A percentile compares a stretch with the other conserved stretches of the same genome.
Conservation (phyloP, 2,329 filamentous ascomycete genomes). For the Xylariaceae sp. region DNA sequence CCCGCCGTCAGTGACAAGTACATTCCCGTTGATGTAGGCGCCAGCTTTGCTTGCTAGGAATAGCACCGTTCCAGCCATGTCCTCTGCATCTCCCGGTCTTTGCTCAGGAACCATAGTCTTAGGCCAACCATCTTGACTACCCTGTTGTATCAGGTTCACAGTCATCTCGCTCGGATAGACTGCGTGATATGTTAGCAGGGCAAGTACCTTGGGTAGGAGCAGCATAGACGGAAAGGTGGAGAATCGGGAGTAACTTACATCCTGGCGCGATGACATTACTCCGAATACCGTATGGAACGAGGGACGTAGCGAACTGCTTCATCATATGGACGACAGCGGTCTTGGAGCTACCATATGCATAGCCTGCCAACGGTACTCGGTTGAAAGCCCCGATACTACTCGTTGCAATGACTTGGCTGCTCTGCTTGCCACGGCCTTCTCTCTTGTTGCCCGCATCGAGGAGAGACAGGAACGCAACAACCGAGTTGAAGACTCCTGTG, state of each 20-base stretch:
- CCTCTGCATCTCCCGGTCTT: slow-evolving; percentile 36
- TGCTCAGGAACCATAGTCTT: slow-evolving; percentile 21
- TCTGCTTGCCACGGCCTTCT: slow-evolving; percentile 42
- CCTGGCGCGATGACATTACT: slow-evolving; percentile 26
- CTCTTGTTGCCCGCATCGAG: slow-evolving; percentile 49
- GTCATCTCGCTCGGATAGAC: slow-evolving; percentile 47
- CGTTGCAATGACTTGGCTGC: slow-evolving; percentile 53
- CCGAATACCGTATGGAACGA: slow-evolving; percentile 52
- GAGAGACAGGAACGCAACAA: slow-evolving; percentile 58
- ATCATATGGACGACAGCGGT: slow-evolving; percentile 62
- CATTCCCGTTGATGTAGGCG: slow-evolving; percentile 51
- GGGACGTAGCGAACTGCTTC: slow-evolving; percentile 60
- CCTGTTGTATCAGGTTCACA: slow-evolving; percentile 25
- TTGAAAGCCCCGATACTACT: slow-evolving; percentile 61
- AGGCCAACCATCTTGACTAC: slow-evolving; percentile 18
- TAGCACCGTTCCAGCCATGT: slow-evolving; percentile 50
- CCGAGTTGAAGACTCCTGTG: slow-evolving; percentile 58
- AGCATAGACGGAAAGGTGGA: not conserved
- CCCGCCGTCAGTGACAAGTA: slow-evolving; percentile 51
- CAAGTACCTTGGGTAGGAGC: not conserved
- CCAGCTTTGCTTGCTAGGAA: slow-evolving; percentile 49
- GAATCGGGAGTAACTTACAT: slow-evolving; percentile 18
- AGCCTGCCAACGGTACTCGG: slow-evolving; percentile 57
- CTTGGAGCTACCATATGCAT: slow-evolving; percentile 64
- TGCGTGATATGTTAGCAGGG: slow-evolving; percentile 11